Evolutionary conservation across 2,329 filamentous ascomycete genomes (phyloP).

Genomic region (Grosmannia serpens): DNA sequence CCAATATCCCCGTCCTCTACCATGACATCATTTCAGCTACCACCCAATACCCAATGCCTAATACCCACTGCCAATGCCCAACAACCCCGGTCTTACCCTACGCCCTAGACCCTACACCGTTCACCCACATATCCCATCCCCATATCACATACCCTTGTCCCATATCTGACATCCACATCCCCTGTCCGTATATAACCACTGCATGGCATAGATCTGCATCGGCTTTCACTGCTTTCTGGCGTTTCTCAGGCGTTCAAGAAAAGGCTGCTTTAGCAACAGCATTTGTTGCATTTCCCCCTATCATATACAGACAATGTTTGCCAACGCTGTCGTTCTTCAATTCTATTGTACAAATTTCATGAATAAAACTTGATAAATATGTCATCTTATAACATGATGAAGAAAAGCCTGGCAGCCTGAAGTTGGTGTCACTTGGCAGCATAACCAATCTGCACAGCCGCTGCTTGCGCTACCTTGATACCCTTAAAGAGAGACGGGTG

Average conservation of each 20-base stretch:
- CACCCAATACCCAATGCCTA: too few species aligned
- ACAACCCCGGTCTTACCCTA: too few species aligned
- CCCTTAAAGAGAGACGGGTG: too few species aligned
- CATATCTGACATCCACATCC: not conserved
- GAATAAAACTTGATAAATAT: too few species aligned
- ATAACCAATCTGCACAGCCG: too few species aligned
- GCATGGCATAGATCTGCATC: not conserved
- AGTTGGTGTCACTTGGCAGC: too few species aligned
- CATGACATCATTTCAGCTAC: not conserved
- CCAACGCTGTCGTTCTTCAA: not conserved
- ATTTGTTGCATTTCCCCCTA: not conserved
- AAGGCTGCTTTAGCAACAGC: not conserved
- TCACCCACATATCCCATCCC: not conserved
- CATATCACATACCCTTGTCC: not conserved
- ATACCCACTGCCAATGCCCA: not conserved
- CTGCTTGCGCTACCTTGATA: too few species aligned
- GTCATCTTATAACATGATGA: too few species aligned
- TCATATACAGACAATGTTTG: not conserved
- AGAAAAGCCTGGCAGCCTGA: too few species aligned
- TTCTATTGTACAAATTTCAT: not conserved
- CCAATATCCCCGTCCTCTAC: not conserved
- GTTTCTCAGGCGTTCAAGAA: not conserved
- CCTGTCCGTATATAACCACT: not conserved
- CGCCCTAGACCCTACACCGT: not conserved
- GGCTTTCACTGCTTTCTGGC: not conserved